Conservation (phyloP, 2,329 filamentous ascomycete species). For the Tolypocladium nubicola region DNA sequence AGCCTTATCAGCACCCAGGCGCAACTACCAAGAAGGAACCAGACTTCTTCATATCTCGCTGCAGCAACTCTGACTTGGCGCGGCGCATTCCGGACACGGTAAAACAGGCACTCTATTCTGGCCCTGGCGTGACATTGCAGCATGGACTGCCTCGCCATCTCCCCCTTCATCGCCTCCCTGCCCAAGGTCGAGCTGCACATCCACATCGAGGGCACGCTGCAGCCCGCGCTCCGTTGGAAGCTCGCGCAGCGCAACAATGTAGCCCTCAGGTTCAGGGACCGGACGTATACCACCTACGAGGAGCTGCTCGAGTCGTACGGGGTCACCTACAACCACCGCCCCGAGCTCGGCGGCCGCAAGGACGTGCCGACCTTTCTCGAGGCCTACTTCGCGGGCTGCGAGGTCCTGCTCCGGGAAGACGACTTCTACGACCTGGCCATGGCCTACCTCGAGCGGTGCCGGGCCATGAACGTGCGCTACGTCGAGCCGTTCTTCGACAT, state of each 20-base stretch:
- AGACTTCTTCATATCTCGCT: neutral
- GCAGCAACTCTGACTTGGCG: neutral
- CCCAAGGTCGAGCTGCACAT: constrained; percentile 76
- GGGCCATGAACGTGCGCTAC: constrained; percentile 54
- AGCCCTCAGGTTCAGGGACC: constrained; percentile 39
- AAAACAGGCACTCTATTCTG: neutral
- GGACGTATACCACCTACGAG: constrained; percentile 43
- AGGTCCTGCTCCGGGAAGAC: constrained; percentile 50
- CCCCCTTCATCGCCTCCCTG: constrained; percentile 47
- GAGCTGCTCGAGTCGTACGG: constrained; percentile 52
- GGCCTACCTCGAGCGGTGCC: constrained; percentile 56
- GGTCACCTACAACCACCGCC: constrained; percentile 36
- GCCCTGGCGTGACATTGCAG: neutral
- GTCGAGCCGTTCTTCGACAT: constrained; percentile 73
- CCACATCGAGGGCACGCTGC: constrained; percentile 64
- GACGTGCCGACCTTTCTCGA: constrained; percentile 46
- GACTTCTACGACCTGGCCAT: constrained; percentile 64
- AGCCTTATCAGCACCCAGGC: neutral
- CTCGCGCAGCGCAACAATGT: constrained; percentile 57
- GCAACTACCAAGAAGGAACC: neutral
- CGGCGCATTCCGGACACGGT: neutral
- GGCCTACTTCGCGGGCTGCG: constrained; percentile 69
- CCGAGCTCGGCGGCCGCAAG: constrained; percentile 23
- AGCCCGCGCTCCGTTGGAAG: constrained; percentile 55
- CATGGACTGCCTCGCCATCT: constrained; percentile 19